phyloP scores from a whole-genome alignment of 169 alveolate species.

The Eimeria maxima region DNA sequence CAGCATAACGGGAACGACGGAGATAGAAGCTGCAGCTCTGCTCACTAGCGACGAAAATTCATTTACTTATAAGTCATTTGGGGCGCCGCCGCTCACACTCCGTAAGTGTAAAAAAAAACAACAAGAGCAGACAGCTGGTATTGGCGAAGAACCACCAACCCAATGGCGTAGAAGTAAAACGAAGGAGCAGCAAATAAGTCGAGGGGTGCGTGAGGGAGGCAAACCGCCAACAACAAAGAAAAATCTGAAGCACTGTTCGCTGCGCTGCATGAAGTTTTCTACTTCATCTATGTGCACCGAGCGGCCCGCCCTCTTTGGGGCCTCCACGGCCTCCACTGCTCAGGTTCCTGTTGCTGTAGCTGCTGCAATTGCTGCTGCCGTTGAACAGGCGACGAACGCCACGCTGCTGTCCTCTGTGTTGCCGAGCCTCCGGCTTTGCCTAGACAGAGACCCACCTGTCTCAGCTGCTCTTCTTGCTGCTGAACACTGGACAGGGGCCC shows the following conservation, averaged over 20 bases:
- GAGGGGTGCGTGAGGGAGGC: neutral
- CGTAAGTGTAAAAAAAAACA: neutral
- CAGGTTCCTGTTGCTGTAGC: conserved; percentile 32
- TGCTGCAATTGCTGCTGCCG: conserved; percentile 70
- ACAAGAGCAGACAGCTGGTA: neutral
- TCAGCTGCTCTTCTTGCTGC: conserved; percentile 75
- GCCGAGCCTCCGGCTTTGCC: neutral
- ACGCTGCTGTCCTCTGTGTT: neutral
- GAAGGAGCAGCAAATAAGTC: neutral
- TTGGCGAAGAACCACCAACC: neutral
- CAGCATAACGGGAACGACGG: neutral
- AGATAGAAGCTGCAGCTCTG: neutral
- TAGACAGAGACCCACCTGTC: conserved; percentile 7
- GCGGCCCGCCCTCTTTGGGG: conserved; percentile 63
- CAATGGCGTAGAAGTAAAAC: neutral
- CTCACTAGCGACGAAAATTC: neutral
- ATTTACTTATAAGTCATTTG: neutral
- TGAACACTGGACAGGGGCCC: conserved; percentile 8
- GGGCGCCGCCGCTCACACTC: neutral
- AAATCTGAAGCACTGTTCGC: conserved; percentile 1
- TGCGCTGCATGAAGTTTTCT: neutral
- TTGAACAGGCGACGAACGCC: conserved; percentile 10
- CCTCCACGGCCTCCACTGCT: conserved; percentile 48
- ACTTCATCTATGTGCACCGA: conserved; percentile 31
- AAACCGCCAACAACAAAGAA: conserved; percentile 5